phyloP scores from a whole-genome alignment of 352 stramenopile species.

The Plasmopara viticola region DNA sequence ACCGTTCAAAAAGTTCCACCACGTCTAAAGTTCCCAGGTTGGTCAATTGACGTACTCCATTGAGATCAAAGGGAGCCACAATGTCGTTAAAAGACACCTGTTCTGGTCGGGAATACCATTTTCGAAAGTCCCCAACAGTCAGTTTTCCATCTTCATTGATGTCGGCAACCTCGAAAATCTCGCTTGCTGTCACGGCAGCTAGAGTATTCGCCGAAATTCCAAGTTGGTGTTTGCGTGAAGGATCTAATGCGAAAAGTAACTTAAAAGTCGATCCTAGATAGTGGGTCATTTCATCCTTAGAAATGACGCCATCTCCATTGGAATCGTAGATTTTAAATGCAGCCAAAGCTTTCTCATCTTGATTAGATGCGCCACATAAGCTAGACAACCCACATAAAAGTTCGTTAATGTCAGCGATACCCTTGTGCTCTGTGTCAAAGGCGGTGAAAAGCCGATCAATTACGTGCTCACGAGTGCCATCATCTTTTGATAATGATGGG shows the following conservation, averaged over 20 bases:
- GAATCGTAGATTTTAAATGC: constrained; percentile 84
- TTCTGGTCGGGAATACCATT: constrained; percentile 71
- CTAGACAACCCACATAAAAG: constrained; percentile 70
- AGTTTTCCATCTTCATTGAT: constrained; percentile 80
- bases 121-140: constrained; percentile 79
- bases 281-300: constrained; percentile 76
- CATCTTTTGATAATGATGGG: constrained; percentile 24
- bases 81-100: constrained; percentile 68
- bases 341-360: constrained; percentile 60
- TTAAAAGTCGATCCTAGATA: constrained; percentile 84
- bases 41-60: constrained; percentile 79
- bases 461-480: constrained; percentile 59
- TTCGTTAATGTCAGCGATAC: constrained; percentile 68
- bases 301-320: constrained; percentile 80
- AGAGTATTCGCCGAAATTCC: constrained; percentile 57
- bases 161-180: constrained; percentile 87
- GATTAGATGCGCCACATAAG: constrained; percentile 45
- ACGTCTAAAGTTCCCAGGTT: constrained; percentile 79
- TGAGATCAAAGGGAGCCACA: constrained; percentile 60
- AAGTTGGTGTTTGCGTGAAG: constrained; percentile 48
- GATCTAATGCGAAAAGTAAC: constrained; percentile 68
- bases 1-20: constrained; percentile 81
- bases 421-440: constrained; percentile 73
- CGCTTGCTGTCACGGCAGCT: constrained; percentile 49
- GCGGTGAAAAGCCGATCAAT: constrained; percentile 69